Evolutionary conservation across 2,329 filamentous ascomycete genomes (phyloP).

Genomic region (Neofusicoccum ribis): DNA sequence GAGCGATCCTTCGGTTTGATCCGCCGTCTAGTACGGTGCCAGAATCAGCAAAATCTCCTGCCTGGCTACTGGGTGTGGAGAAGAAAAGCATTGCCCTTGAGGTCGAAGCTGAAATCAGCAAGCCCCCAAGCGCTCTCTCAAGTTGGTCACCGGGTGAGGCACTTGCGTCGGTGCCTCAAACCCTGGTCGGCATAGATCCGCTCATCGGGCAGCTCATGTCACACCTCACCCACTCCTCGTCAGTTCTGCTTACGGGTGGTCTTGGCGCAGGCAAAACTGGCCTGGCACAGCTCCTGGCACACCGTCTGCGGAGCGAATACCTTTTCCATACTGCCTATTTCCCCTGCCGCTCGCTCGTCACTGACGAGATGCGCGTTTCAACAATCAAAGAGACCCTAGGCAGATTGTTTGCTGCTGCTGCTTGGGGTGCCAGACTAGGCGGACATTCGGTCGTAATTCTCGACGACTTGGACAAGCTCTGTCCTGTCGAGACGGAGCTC

Average conservation of each 20-base stretch:
- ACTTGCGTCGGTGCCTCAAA: slow-evolving; percentile 55
- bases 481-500: slow-evolving; percentile 89
- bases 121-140: slow-evolving; percentile 30
- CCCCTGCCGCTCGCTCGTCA: slow-evolving; percentile 81
- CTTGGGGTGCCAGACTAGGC: slow-evolving; percentile 86
- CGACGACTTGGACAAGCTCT: slow-evolving; percentile 90
- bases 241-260: slow-evolving; percentile 83
- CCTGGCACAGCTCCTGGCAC: slow-evolving; percentile 73
- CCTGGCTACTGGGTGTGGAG: slow-evolving; percentile 79
- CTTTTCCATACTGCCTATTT: slow-evolving; percentile 86
- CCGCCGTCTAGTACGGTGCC: slow-evolving; percentile 46
- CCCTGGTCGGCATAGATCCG: slow-evolving; percentile 81
- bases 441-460: slow-evolving; percentile 82
- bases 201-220: slow-evolving; percentile 71
- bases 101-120: slow-evolving; percentile 70
- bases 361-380: slow-evolving; percentile 84
- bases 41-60: slow-evolving; percentile 52
- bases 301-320: slow-evolving; percentile 68
- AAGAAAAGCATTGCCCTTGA: slow-evolving; percentile 67
- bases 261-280: slow-evolving; percentile 89
- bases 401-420: slow-evolving; percentile 81
- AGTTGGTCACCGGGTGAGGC: slow-evolving; percentile 57
- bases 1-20: slow-evolving; percentile 80
- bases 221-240: slow-evolving; percentile 81
- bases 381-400: slow-evolving; percentile 87